Evolutionary conservation across 2,329 filamentous ascomycete genomes (phyloP), one percentile per base, ranked within the genome.

Genomic region (Arthrobotrys sinensis): DNA sequence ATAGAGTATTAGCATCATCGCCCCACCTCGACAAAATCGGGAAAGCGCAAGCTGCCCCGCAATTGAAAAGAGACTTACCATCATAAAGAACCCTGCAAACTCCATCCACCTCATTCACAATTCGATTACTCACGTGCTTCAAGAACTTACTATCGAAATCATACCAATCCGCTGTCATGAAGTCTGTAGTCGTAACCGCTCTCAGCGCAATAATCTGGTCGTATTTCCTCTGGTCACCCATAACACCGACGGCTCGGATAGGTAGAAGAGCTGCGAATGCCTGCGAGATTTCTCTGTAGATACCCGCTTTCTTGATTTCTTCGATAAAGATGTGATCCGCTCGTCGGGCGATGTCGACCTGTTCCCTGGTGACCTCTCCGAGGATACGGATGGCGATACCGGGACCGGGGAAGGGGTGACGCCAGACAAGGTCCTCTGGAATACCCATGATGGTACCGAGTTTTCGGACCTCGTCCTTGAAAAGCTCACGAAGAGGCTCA

Each of bases 301-400:
- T 84, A 10, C 92, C 92, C 0, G 91, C 91, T 70, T 89, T 88
- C 82, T 86, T 87, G 85, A 95, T 94, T 87, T 91, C 90, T 79
- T 88, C 87, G 81, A 94, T 93, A 85, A 92, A 94, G 82, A 95
- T 94, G 82, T 89, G 83, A 82, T 94, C 93, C 0, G 92, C 92
- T 83, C 92, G 87, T n/a, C 92, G 86, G 1, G 90, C 93, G 80
- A 97, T 96, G 69, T 90, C 89, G 14, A 97, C 91, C 48, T 91
- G 89, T 83, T 94, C 92, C 1, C 87, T 88, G 0, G 93, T 97
- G 12, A 97, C 91, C 81, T 96, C 94, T 40, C 94, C 94, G 0
- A 97, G 86, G 77, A 97, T 91, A 66, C 93, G 88, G 81, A 96
- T 92, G 12, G 89, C 93, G 78, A 96, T 90, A 64, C 91, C 90